A percentile compares a stretch with the other conserved stretches of the same genome.
Evolutionary conservation across 202 grass and related monocot genomes (phyloP).

Genomic region (Carex sylvatica): DNA sequence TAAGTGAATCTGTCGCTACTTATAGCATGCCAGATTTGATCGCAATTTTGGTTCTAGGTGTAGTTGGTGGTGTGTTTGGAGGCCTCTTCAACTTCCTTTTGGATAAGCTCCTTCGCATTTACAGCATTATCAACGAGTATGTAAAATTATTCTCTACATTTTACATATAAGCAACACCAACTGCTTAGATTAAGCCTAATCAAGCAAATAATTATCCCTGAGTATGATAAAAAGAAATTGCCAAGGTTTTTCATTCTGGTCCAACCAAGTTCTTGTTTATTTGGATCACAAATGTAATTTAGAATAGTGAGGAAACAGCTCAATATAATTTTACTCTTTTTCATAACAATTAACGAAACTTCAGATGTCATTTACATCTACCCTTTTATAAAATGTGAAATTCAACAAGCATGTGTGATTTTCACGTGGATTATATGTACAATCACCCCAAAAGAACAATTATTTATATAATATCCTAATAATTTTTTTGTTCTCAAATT

Average conservation of each 20-base stretch:
- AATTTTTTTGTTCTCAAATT: background rate
- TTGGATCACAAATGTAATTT: background rate
- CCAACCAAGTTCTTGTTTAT: background rate
- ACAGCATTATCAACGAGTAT: conserved; percentile 90
- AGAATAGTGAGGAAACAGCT: background rate
- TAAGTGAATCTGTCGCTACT: conserved; percentile 51
- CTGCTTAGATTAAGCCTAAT: background rate
- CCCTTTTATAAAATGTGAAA: background rate
- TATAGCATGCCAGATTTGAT: conserved; percentile 66
- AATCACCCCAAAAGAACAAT: background rate
- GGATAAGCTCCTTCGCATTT: conserved; percentile 62
- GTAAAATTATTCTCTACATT: conserved; percentile 9
- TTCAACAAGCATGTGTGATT: background rate
- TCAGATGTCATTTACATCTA: background rate
- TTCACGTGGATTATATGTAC: background rate
- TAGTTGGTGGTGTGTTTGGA: conserved; percentile 81
- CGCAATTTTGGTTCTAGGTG: conserved; percentile 62
- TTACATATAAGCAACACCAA: background rate
- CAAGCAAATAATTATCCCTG: background rate
- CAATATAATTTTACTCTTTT: background rate
- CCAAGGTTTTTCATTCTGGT: background rate
- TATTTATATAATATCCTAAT: background rate
- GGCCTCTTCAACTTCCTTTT: conserved; percentile 81
- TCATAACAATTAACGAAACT: background rate
- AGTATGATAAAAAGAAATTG: background rate